A percentile compares a stretch with the other conserved stretches of the same genome.
These are phyloP conservation scores for Coemansia sp. DNA, from an alignment of 192 early-diverging fungal genomes.

Conservation along the genomic window DNA sequence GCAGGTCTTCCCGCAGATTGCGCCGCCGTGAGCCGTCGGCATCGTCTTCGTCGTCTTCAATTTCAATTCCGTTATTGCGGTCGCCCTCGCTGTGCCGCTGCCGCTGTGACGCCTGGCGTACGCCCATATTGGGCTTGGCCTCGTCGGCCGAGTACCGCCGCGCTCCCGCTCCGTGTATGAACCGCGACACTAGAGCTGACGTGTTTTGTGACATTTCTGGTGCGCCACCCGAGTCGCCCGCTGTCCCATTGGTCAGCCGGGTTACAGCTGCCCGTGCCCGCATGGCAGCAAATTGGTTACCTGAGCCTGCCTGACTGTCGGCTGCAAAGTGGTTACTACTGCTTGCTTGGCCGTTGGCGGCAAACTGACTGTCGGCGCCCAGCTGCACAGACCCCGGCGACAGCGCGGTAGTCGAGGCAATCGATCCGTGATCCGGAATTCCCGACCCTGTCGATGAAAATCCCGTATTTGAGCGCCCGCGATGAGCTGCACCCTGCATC, in stretches of 20 bases:
- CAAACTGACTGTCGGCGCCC: not conserved
- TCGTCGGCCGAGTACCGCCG: constrained; percentile 6
- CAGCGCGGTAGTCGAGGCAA: constrained; percentile 44
- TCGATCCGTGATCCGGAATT: constrained; percentile 26
- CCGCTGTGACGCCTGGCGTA: not conserved
- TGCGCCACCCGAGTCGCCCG: not conserved
- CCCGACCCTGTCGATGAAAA: constrained; percentile 34
- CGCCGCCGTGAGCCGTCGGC: constrained; percentile 12
- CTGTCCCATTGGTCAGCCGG: no score
- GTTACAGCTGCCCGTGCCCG: no score
- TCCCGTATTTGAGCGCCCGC: constrained; percentile 33
- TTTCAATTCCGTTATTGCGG: constrained; percentile 8
- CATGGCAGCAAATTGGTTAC: not conserved
- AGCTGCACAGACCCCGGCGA: constrained; percentile 14
- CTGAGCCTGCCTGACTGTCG: not conserved
- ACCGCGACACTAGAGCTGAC: constrained; percentile 4
- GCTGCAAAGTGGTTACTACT: not conserved
- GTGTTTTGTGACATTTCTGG: not conserved
- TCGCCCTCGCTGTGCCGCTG: constrained; percentile 3
- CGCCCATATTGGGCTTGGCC: not conserved
- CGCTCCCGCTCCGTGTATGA: not conserved
- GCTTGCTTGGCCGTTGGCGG: not conserved
- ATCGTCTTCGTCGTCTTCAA: constrained; percentile 21
- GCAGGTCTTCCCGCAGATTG: constrained; percentile 38
- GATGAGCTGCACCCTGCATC: not conserved